These are phyloP conservation scores for Ustilago shanxiensis DNA, from an alignment of 1,284 basidiomycete species.

Conservation along the genomic window DNA sequence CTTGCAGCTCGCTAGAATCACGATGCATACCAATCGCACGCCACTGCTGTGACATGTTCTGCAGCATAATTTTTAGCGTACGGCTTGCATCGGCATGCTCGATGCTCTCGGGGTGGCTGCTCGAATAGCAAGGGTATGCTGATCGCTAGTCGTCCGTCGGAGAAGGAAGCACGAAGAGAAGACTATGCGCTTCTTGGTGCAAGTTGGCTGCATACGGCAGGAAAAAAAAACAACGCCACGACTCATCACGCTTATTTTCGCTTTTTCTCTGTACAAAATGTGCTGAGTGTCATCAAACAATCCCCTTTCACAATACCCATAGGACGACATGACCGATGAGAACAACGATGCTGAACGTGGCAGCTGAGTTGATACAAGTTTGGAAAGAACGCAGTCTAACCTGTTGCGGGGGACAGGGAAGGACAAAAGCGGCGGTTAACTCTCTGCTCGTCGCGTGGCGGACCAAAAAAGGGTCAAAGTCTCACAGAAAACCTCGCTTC, in stretches of 20 bases:
- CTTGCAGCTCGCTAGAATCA: conserved; percentile 2
- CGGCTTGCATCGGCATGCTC: conserved; percentile 1
- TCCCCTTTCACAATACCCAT: too few relatives aligned
- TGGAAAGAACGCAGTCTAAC: not conserved
- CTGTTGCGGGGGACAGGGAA: not conserved
- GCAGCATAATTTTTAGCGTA: too few relatives aligned
- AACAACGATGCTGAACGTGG: not conserved
- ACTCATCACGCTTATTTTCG: too few relatives aligned
- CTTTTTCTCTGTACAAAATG: too few relatives aligned
- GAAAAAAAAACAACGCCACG: not conserved
- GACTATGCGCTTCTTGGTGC: not conserved
- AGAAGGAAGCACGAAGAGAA: not conserved
- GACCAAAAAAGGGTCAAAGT: not conserved
- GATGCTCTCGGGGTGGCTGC: not conserved
- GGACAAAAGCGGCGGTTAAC: not conserved
- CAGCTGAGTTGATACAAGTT: not conserved
- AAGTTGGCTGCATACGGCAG: conserved; percentile 1
- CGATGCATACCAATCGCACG: not conserved
- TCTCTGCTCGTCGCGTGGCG: not conserved
- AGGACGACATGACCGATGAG: too few relatives aligned
- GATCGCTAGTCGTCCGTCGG: too few relatives aligned
- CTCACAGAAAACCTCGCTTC: not conserved
- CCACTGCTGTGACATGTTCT: not conserved
- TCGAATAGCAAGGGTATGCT: not conserved
- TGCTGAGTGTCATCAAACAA: too few relatives aligned